Evolutionary conservation across 345 rosid species (phyloP), one percentile per base, ranked within the genome.

Genomic region (Pseudoturritis turrita): DNA sequence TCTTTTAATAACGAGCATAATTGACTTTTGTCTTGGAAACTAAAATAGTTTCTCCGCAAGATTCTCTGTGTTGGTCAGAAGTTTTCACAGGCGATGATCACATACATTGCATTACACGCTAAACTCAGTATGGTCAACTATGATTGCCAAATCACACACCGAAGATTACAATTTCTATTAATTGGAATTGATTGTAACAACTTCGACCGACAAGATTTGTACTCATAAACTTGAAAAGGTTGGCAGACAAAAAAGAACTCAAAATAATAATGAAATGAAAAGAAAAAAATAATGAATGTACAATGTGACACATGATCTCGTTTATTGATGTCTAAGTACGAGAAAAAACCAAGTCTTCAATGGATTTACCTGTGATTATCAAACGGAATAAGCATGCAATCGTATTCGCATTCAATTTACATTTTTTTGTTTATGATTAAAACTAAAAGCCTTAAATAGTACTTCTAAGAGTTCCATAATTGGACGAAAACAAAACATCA

Each of bases 21-120:
- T 47, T 35, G 19, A 25, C 60, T 36, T 37, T 71, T 19, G 36
- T 45, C 43, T 39, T 51, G 22, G 58, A 39, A 68, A 25, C n/a
- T 43, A 43, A 44, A 56, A 55, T 26, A 19, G 13, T 29, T 57
- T 51, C 31, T 10, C 33, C 44, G 2, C 23, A 40, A 63, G 52
- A 37, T 56, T 65, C 47, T 55, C 11, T 45, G 8, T 64, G 77
- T 73, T 65, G 70, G 77, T 72, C 3, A 23, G 17, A 47, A 37
- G 58, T 62, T 61, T 62, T 26, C 52, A 29, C 17, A 31, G 31
- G 46, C 3, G 39, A 72, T 53, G 63, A 41, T 62, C 70, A 52
- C 44, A 44, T 65, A 35, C 57, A 54, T 72, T 62, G 4, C 37
- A 46, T 31, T 15, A 52, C 45, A 62, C 45, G 7, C 0, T 49